Base-by-base conservation (phyloP, 306 rosid genomes). In the Glycyrrhiza uralensis region DNA sequence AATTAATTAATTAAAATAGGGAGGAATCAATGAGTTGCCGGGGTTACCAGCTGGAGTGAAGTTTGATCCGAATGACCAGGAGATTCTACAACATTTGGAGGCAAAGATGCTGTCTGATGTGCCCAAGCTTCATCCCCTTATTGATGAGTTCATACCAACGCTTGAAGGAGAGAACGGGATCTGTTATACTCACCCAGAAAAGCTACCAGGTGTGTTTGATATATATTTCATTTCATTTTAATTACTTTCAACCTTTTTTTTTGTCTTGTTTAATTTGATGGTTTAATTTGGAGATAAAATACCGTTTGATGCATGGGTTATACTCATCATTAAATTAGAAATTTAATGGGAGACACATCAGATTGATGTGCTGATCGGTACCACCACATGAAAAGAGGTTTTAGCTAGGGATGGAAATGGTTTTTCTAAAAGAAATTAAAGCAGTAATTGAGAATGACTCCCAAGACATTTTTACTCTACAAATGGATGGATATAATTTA, bases 181-280 rank as follows among this genome's bases (percentile, higher is more conserved):
- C 52, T 94, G 99, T 76, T 94, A 88, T 29, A 94, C 97, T 0
- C 99, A 94, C 75, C 98, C 96, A 28, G 89, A 92, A 79, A 90
- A 87, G 45, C 78, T 92, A 4, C 98, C 98, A 77, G 96, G 98
- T 91, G 39, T 0, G 3, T 1, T 15, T 5, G 5, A 17, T 19
- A 1, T 5, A 0, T 4, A 10, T 23, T 32, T 42, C 32, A 19
- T 59, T 19, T 55, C 61, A 6, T 2, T 5, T 39, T 20, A 26
- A 1, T 56, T 56, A 26, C 12, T 29, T 56, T 14, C 23, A 49
- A 58, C 11, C 10, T 1, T 35, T 35, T 63, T 1, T 36, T 15
- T 47, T 4, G 0, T 52, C 33, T 13, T 30, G 12, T 55, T 51
- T 62, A 11, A 35, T 30, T n/a, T 22, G 4, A 9, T 52, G 42